Conservation (phyloP, 352 stramenopile genomes). For the Phytophthora litchii region DNA sequence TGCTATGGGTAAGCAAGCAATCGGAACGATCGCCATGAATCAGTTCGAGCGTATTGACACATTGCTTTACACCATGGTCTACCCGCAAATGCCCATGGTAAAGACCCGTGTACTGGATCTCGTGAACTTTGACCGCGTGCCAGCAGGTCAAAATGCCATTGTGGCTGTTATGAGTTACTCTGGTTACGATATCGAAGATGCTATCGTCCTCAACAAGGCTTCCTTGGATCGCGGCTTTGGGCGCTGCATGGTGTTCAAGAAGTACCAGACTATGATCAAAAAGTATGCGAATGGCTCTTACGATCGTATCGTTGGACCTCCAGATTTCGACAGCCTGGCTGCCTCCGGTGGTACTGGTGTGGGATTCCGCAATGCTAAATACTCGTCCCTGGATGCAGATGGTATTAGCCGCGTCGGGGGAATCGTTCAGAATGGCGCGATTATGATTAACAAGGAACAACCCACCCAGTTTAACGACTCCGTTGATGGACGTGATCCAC, state of each 20-base stretch:
- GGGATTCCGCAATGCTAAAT: conserved; percentile 90
- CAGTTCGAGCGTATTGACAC: conserved; percentile 99
- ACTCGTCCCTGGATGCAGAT: conserved; percentile 95
- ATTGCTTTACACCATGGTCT: conserved; percentile 98
- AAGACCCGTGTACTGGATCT: conserved; percentile 98
- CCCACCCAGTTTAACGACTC: conserved; percentile 94
- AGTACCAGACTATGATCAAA: conserved; percentile 97
- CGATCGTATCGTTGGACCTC: conserved; percentile 94
- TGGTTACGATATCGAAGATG: too few species aligned
- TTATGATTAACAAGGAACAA: conserved; percentile 99
- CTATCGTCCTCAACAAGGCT: too few species aligned
- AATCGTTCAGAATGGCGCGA: conserved; percentile 93
- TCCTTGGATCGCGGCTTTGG: too few species aligned
- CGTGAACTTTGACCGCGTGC: conserved; percentile 98
- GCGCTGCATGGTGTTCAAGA: conserved; percentile 98
- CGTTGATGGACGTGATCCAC: conserved; percentile 72
- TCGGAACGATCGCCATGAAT: conserved; percentile 99
- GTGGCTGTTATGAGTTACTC: too few species aligned
- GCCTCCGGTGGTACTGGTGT: conserved; percentile 49
- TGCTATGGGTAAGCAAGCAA: conserved; percentile 99
- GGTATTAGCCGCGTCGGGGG: conserved; percentile 92
- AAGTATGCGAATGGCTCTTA: conserved; percentile 97
- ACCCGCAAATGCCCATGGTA: conserved; percentile 99
- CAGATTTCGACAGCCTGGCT: conserved; percentile 87
- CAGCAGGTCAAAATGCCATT: conserved; percentile 98